Base-by-base conservation (phyloP, 2,329 filamentous ascomycete species). In the Arthrobotrys megalospora region DNA sequence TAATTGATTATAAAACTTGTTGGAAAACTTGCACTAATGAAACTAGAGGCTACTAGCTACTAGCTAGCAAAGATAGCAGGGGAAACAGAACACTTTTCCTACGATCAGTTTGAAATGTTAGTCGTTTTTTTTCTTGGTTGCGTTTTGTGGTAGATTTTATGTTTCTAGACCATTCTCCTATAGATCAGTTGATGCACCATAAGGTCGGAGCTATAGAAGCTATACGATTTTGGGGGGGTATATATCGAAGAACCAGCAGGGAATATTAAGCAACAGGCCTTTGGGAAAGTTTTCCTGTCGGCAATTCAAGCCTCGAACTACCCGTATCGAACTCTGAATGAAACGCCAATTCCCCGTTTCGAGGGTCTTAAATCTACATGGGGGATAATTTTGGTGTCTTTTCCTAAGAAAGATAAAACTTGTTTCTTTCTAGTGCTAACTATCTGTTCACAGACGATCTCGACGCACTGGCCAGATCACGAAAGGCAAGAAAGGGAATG, bases 261-360 rank as follows among this genome's bases (percentile, higher is more conserved):
- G 34, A 36, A 11, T 36, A 36, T n/a, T 11, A 36, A 36, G 34
- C 34, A 36, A 36, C 34, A n/a, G n/a, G n/a, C n/a, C n/a, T n/a
- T n/a, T 38, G 36, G 36, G 7, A 45, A 45, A 45, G n/a, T 45
- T 19, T 67, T 52, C 36, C 14, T 28, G 32, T 62, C 8, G 53
- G 68, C 3, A 48, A 58, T 65, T 48, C n/a, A 32, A 72, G 68
- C 45, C 68, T 72, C 14, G 16, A 32, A 65, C 28, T 65, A 14
- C 68, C 24, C 58, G 10, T 41, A 50, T 55, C 11, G 21, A 62
- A 36, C 2, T 36, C n/a, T 55, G n/a, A 10, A 12, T 52, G 10
- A n/a, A 32, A 52, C 19, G 19, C 14, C 21, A 28, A 28, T 52
- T n/a, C n/a, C 16, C 14, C 19, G 10, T 52, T 52, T 52, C 36